Evolutionary conservation across 2,329 filamentous ascomycete species (phyloP).

Genomic region (Cladosporium sp.): DNA sequence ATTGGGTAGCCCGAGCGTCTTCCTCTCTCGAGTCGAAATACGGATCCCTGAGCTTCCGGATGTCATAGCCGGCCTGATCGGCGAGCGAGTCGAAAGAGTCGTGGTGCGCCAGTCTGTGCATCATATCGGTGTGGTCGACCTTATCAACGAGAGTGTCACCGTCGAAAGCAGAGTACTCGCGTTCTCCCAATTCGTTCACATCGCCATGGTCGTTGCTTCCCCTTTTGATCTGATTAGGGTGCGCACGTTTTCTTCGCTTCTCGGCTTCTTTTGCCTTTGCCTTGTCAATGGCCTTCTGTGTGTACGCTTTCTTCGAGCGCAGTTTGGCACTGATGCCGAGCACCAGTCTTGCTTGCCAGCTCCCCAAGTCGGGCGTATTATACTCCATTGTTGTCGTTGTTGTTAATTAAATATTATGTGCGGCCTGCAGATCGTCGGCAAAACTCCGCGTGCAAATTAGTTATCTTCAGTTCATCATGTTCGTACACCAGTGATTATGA

Average conservation of each 20-base stretch:
- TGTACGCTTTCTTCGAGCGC: conserved; percentile 27
- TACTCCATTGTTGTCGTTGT: conserved; percentile 22
- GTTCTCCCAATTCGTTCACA: conserved; percentile 31
- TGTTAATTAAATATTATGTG: not conserved
- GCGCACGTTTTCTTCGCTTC: conserved; percentile 9
- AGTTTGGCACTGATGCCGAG: conserved; percentile 24
- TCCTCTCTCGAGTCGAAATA: conserved; percentile 14
- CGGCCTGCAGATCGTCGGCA: not conserved
- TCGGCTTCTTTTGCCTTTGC: conserved; percentile 22
- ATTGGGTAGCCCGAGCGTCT: not conserved
- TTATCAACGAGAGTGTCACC: conserved; percentile 18
- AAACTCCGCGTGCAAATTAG: not conserved
- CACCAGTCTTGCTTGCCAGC: conserved; percentile 27
- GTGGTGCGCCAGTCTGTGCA: conserved; percentile 34
- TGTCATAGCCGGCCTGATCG: conserved; percentile 18
- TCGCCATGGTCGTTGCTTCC: conserved; percentile 14
- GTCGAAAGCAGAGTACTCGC: conserved; percentile 29
- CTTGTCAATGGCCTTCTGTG: conserved; percentile 24
- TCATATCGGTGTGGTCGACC: conserved; percentile 35
- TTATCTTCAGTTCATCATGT: not conserved
- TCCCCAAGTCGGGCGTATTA: conserved; percentile 23
- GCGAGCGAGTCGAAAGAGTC: conserved; percentile 33
- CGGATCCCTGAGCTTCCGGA: conserved; percentile 19
- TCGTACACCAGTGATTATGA: not conserved
- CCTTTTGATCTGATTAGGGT: conserved; percentile 5